Base-by-base conservation (phyloP, 2,329 filamentous ascomycete genomes). In the Zarea fungicola region DNA sequence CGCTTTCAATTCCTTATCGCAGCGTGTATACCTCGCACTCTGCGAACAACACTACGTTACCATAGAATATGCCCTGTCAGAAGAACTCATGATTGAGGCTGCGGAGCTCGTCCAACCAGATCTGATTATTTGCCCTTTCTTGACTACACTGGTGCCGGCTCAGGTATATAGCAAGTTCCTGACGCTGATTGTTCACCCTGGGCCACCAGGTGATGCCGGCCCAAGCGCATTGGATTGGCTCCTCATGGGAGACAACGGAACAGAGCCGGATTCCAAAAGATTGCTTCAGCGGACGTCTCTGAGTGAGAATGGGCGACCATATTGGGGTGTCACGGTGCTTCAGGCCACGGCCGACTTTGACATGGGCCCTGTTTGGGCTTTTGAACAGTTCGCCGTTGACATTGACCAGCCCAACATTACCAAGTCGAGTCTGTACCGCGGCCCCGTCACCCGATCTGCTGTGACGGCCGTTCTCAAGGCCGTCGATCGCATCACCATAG, bases 351-450 rank as follows among this genome's bases (percentile, higher is more conserved):
- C 65, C 44, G 59, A 69, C 37, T 66, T 71, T 47, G 69, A 72
- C 44, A 66, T 65, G n/a, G 69, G 69, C 6, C 69, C 67, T 0
- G 66, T 72, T 7, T 72, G 69, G 68, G 68, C 68, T 1, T 72
- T 65, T 49, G 67, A 72, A 31, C 68, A 71, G 50, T 71, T 71
- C 52, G 54, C 60, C 6, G 56, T 71, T 48, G 55, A 70, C 55
- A 70, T 72, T 45, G 66, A 71, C 51, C 64, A 67, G 26, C 54
- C 59, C 5, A 56, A 58, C 16, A 52, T 70, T 26, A 72, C 67
- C 25, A 72, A 72, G 47, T 69, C 68, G 1, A 65, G 61, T 22
- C 55, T 72, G 3, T 72, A 71, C 48, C 62, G 68, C 21, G 66
- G 68, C 0, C 55, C 62, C 1, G 61, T 71, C 44, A 69, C 67